These are phyloP conservation scores for Ehretia macrophylla DNA, from an alignment of 257 asterid species.

Conservation along the genomic window DNA sequence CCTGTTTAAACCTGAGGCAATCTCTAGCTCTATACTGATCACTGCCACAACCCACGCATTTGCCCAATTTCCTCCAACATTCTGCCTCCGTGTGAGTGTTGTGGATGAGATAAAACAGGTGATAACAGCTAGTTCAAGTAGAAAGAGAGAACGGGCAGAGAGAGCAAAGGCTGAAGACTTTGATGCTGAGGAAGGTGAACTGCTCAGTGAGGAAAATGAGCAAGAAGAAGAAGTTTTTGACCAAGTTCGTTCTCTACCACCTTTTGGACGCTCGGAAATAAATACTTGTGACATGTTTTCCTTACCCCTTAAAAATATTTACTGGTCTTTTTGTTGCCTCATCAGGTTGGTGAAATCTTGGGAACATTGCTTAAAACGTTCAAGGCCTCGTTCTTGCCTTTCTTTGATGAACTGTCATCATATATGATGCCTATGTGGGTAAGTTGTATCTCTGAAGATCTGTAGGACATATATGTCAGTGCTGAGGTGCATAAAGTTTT, in stretches of 20 bases:
- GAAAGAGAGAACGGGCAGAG: constrained; percentile 80
- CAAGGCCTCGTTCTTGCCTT: constrained; percentile 86
- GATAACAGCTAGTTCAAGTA: constrained; percentile 88
- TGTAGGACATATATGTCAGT: not conserved
- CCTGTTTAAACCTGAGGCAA: too few relatives aligned
- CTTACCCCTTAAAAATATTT: not conserved
- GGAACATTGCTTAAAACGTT: constrained; percentile 92
- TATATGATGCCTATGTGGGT: constrained; percentile 99
- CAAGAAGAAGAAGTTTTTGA: constrained; percentile 99
- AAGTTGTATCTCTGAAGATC: constrained; percentile 24
- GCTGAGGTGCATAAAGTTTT: not conserved
- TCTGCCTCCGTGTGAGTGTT: too few relatives aligned
- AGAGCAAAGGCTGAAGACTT: constrained; percentile 97
- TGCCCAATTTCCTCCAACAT: too few relatives aligned
- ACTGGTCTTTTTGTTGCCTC: constrained; percentile 1
- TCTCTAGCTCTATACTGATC: too few relatives aligned
- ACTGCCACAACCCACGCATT: too few relatives aligned
- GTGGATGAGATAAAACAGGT: constrained; percentile 92
- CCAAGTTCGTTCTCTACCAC: constrained; percentile 72
- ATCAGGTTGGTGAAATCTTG: constrained; percentile 85
- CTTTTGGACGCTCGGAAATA: constrained; percentile 5
- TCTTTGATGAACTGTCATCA: constrained; percentile 84
- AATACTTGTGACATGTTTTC: not conserved
- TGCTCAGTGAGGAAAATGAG: constrained; percentile 93
- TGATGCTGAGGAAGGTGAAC: constrained; percentile 95